Base-by-base conservation (phyloP, 2,329 filamentous ascomycete genomes). In the Stagonosporopsis rhizophila region DNA sequence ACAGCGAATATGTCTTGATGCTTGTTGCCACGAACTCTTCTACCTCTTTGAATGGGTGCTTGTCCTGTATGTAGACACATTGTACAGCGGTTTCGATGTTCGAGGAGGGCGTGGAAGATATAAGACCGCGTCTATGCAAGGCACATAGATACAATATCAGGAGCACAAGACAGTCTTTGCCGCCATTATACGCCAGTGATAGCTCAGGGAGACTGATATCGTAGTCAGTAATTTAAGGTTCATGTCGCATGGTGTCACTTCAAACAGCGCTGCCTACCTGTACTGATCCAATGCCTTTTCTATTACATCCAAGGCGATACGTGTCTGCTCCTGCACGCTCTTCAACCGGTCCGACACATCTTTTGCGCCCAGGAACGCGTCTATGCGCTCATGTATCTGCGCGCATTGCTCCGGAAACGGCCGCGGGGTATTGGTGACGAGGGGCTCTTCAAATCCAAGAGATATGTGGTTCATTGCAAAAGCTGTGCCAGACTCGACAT, bases 131-230 rank as follows among this genome's bases (percentile, higher is more conserved):
- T 32, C 66, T 68, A 66, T 82, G 79, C 1, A 88, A 76, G 19
- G 81, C 81, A 59, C 89, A 88, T 64, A 98, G 87, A 71, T 96
- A 91, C 62, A 98, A 82, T 69, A 97, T 85, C 6, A 98, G 83
- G 17, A 98, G 87, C 49, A 98, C 93, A 17, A 98, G 89, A 70
- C 94, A 98, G 82, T 98, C 95, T 77, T 99, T 99, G 59, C 95
- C 95, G 72, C 95, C 95, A 69, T 99, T 99, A 79, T 97, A 99
- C 53, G 94, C 96, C 62, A 98, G 82, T 5, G 93, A 92, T 58
- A 98, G 83, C 72, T 96, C 85, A 56, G 89, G 83, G 60, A 89
- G 84, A 56, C 91, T 95, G 68, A 58, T 40, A 50, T 30, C 44
- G 38, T 20, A 35, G 60, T 72, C 53, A 73, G 66, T 58, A 51